A percentile compares a stretch with the other conserved stretches of the same genome.
phyloP scores from a whole-genome alignment of 805 yeast genomes.

The Metschnikowia noctiluminum region DNA sequence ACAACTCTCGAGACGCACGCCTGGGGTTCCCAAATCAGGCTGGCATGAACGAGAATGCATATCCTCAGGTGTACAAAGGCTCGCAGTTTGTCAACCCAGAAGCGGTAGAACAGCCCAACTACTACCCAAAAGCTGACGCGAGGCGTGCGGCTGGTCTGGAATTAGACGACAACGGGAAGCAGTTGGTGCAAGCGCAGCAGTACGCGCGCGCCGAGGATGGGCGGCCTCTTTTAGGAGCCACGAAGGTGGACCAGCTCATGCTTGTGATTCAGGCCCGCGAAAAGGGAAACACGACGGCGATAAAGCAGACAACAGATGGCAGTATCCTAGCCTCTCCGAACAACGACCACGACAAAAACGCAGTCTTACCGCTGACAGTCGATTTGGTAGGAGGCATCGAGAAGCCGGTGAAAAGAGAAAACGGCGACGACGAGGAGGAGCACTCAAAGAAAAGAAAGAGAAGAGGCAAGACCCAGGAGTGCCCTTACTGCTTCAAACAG shows the following conservation, averaged over 20 bases:
- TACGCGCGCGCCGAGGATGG: constrained; percentile 55
- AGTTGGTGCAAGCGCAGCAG: constrained; percentile 45
- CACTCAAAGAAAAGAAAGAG: constrained; percentile 20
- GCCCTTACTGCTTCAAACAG: constrained; percentile 72
- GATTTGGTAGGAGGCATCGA: constrained; percentile 80
- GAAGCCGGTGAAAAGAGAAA: constrained; percentile 38
- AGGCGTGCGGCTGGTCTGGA: neutral
- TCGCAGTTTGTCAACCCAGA: constrained; percentile 5
- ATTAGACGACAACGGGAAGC: constrained; percentile 14
- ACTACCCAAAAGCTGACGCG: constrained; percentile 1
- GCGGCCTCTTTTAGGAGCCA: constrained; percentile 74
- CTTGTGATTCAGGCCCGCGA: constrained; percentile 85
- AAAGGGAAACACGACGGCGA: constrained; percentile 64
- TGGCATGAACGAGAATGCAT: neutral
- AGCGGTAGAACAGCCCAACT: constrained; percentile 2
- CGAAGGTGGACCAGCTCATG: constrained; percentile 90
- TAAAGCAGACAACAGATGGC: constrained; percentile 68
- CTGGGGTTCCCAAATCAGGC: neutral
- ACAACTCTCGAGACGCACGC: neutral
- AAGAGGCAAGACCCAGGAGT: constrained; percentile 55
- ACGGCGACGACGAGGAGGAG: constrained; percentile 19
- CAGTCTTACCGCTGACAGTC: constrained; percentile 52
- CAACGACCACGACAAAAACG: constrained; percentile 20
- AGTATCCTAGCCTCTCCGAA: constrained; percentile 49
- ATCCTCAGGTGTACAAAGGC: neutral